Evolutionary conservation across 2,329 filamentous ascomycete genomes (phyloP).

Genomic region (Epichloe elymi): DNA sequence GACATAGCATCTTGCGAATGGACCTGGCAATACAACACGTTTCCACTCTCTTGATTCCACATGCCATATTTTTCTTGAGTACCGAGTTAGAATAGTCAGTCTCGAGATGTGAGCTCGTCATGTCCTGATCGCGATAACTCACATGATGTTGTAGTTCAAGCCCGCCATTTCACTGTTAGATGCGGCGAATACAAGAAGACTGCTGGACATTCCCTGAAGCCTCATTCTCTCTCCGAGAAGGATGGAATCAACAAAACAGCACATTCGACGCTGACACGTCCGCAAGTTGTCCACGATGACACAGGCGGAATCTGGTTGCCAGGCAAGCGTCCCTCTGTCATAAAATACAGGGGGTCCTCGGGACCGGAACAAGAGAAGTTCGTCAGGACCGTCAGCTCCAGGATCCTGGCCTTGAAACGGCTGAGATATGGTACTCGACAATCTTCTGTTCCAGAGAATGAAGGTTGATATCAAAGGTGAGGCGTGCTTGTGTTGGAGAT

Average conservation of each 20-base stretch:
- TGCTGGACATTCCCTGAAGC: conserved; percentile 11
- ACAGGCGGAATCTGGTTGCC: conserved; percentile 11
- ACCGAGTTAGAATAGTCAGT: neutral
- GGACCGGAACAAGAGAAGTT: neutral
- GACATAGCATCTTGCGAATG: conserved; percentile 7
- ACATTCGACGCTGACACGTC: conserved; percentile 9
- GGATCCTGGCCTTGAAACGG: neutral
- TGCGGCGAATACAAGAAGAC: neutral
- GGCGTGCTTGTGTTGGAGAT: conserved; percentile 8
- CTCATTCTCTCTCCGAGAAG: conserved; percentile 8
- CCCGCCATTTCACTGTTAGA: neutral
- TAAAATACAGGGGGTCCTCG: conserved; percentile 10
- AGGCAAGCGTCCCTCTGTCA: conserved; percentile 13
- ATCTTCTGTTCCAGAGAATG: conserved; percentile 2
- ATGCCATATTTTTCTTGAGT: conserved; percentile 11
- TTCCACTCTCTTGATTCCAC: conserved; percentile 9
- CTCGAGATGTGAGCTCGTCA: too few relatives aligned
- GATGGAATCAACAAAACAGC: conserved; percentile 7
- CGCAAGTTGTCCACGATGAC: conserved; percentile 15
- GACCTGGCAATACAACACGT: conserved; percentile 10
- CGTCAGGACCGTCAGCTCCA: neutral
- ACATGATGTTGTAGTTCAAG: conserved; percentile 4
- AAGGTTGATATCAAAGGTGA: conserved; percentile 9
- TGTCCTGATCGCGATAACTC: neutral
- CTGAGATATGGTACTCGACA: neutral